Conservation (phyloP, 2,329 filamentous ascomycete species). For the Pseudogymnoascus sp. region DNA sequence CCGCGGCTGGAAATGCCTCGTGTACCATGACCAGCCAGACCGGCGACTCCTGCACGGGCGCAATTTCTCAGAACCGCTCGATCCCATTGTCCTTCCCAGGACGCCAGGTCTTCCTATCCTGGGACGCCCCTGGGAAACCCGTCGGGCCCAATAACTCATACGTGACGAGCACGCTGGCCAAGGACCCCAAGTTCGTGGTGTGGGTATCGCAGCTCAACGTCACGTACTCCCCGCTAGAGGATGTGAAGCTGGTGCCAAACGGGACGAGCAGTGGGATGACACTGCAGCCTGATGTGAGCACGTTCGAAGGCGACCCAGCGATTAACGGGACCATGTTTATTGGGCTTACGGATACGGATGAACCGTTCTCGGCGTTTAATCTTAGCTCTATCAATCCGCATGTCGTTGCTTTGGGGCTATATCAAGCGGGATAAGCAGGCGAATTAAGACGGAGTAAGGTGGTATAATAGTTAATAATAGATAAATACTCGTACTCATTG, state of each 20-base stretch:
- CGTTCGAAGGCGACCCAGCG: slow-evolving; percentile 53
- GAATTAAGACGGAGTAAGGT: neutral
- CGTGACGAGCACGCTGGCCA: slow-evolving; percentile 53
- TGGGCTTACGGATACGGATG: slow-evolving; percentile 59
- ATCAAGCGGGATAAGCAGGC: slow-evolving; percentile 60
- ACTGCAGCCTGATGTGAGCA: slow-evolving; percentile 61
- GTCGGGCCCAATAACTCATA: slow-evolving; percentile 81
- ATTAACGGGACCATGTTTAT: slow-evolving; percentile 76
- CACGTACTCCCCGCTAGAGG: slow-evolving; percentile 56
- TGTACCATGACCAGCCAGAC: slow-evolving; percentile 50
- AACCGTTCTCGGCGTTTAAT: slow-evolving; percentile 69
- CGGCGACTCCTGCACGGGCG: slow-evolving; percentile 51
- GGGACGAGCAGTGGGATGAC: slow-evolving; percentile 39
- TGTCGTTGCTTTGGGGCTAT: slow-evolving; percentile 61
- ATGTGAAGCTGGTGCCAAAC: slow-evolving; percentile 33
- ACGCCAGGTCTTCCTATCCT: slow-evolving; percentile 59
- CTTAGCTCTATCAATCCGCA: slow-evolving; percentile 65
- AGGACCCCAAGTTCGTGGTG: slow-evolving; percentile 54
- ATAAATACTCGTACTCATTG: slow-evolving; percentile 2
- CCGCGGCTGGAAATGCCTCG: slow-evolving; percentile 36
- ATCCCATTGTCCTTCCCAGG: slow-evolving; percentile 67
- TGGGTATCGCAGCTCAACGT: slow-evolving; percentile 73
- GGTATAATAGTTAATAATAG: slow-evolving; percentile 1
- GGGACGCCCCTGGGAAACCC: slow-evolving; percentile 59
- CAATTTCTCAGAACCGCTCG: slow-evolving; percentile 59